Base-by-base conservation (phyloP, 176 grass and related monocot genomes). In the Calamus simplicifolius region DNA sequence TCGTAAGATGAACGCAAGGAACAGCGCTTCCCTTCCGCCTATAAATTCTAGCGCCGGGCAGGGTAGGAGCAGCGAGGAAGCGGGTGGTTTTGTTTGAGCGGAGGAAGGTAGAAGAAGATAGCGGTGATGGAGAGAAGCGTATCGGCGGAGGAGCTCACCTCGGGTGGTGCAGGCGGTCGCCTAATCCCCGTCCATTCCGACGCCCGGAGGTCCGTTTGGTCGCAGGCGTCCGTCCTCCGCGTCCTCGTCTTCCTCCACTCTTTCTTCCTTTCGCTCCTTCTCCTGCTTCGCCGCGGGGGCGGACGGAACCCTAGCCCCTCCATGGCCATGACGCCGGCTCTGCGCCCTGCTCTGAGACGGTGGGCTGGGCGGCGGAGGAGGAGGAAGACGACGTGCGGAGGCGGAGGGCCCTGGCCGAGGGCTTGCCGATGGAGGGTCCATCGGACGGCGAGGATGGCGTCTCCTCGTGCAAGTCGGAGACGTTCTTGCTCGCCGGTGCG, bases 241-340 rank as follows among this genome's bases (percentile, higher is more conserved):
- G 25, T 83, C 53, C 61, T 89, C 66, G 83, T 91, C 16, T 83
- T 89, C 74, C 69, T 97, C 23, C 81, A 73, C n/a, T 66, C 93
- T 57, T 61, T 91, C 69, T 58, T 85, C 80, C 76, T 85, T 65
- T 91, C 87, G 93, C 67, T 97, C 27, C 73, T 92, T 16, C 61
- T 97, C 29, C 61, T 97, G 51, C 21, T 76, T 29, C 66, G 77
- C 10, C 79, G 31, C 7, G 31, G 87, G 31, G 31, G 31, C 7
- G 7, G 31, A 27, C 53, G 61, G 18, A 61, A 28, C 29, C 51
- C 52, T 6, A 16, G 31, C 29, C 19, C 18, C 26, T 21, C 65
- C 18, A 8, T 16, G 27, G 51, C 25, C 61, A 27, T 25, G 1
- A 2, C 31, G 25, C 54, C 4, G 4, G 38, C 30, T 16, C 10